These are phyloP conservation scores for Saccharomycopsis sp. DNA, from an alignment of 805 yeast genomes.

Conservation along the genomic window DNA sequence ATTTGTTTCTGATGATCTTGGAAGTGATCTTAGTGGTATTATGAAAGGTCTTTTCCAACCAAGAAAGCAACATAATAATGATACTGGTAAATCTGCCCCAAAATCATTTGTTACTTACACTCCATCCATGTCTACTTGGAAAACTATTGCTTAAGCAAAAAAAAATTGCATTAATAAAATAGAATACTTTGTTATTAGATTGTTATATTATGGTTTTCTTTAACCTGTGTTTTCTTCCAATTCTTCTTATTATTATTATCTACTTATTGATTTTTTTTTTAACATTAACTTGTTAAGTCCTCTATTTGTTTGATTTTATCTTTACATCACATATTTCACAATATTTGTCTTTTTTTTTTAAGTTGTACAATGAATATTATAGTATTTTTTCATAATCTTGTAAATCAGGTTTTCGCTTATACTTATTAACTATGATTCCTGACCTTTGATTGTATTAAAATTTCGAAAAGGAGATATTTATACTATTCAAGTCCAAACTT, in stretches of 20 bases:
- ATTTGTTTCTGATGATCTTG: slow-evolving; percentile 21
- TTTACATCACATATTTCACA: no score
- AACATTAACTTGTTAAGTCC: not conserved
- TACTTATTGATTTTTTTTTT: not conserved
- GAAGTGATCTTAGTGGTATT: slow-evolving; percentile 18
- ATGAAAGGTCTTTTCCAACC: slow-evolving; percentile 47
- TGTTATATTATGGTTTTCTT: not conserved
- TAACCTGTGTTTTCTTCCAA: not conserved
- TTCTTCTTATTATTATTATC: not conserved
- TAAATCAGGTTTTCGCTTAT: no score
- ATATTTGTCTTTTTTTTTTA: no score
- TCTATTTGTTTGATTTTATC: no score
- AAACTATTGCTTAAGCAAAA: slow-evolving; percentile 35
- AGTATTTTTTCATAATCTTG: no score
- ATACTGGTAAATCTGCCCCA: slow-evolving; percentile 37
- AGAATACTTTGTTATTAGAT: no score
- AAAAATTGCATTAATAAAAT: not conserved
- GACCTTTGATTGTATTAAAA: no score
- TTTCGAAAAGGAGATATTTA: no score
- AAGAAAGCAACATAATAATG: slow-evolving; percentile 47
- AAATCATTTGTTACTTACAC: slow-evolving; percentile 33
- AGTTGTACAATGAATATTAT: no score
- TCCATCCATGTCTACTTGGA: slow-evolving; percentile 42
- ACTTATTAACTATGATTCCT: no score
- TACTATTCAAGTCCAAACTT: no score